A percentile compares a stretch with the other conserved stretches of the same genome.
phyloP scores from a whole-genome alignment of 345 rosid genomes.

The Eutrema heterophyllum region DNA sequence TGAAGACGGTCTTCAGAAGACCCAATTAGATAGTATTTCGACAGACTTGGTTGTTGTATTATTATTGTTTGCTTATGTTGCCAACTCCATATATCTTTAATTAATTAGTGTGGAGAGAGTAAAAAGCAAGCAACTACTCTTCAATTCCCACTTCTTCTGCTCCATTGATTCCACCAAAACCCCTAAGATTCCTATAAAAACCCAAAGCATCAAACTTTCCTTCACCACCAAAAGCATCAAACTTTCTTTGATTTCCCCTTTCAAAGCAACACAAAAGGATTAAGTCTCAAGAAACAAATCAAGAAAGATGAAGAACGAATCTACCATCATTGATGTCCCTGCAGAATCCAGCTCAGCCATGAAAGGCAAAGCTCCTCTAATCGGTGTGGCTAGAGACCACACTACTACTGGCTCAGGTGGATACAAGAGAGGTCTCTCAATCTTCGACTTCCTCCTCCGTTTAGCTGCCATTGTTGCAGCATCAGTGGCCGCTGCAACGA shows the following conservation, averaged over 20 bases:
- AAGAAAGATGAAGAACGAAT: conserved; percentile 27
- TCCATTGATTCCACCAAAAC: conserved; percentile 27
- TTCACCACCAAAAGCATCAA: conserved; percentile 15
- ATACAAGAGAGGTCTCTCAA: conserved; percentile 51
- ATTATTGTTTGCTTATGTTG: background rate
- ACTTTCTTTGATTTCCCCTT: background rate
- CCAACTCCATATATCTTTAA: conserved; percentile 23
- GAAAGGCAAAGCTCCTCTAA: conserved; percentile 35
- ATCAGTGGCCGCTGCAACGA: conserved; percentile 54
- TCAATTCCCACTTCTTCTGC: conserved; percentile 16
- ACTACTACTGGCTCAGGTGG: conserved; percentile 31
- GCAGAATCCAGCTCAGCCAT: conserved; percentile 33
- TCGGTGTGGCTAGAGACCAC: conserved; percentile 19
- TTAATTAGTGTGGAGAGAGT: conserved; percentile 12
- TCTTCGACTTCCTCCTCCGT: conserved; percentile 71
- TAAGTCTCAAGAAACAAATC: conserved; percentile 6
- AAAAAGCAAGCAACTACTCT: conserved; percentile 32
- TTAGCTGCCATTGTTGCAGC: conserved; percentile 51
- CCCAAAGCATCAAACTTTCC: background rate
- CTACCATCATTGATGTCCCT: conserved; percentile 27
- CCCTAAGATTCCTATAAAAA: conserved; percentile 12
- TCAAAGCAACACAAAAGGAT: background rate
- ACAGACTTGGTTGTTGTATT: background rate
- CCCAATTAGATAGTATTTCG: no score
- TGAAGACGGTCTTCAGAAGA: no score